Evolutionary conservation across 129 eudicot species (phyloP), one percentile per base, ranked within the genome.

Genomic region (Flaveria trinervia): DNA sequence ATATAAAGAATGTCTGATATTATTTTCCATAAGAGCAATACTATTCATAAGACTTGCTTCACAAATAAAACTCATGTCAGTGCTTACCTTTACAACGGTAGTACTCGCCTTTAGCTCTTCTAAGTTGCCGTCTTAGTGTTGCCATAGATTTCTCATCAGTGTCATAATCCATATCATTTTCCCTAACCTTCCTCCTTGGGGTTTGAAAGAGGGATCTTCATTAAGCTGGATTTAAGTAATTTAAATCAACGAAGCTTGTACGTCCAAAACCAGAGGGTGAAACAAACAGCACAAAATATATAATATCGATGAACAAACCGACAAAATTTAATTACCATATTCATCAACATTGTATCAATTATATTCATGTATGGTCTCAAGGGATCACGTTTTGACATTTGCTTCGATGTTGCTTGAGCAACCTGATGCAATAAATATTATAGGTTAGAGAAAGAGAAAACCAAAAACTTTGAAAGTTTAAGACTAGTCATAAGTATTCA

Each of bases 101-200:
- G 81, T 93, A 93, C 77, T 84, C 84, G 74, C 81, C 97, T 68
- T 85, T 81, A 14, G 98, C 97, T 85, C 56, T 82, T 81, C 76
- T 82, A 16, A 93, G 86, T 44, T 93, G 97, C 22, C 97, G 97
- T 79, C 98, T 87, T 39, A 93, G 85, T 51, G 85, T 62, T 41
- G 98, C 98, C 98, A 93, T 93, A 48, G 91, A 76, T 77, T 90
- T 93, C 28, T 82, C 91, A 79, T 90, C 96, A 36, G 92, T 80
- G 78, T 93, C 98, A 81, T 93, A 90, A 77, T 93, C 98, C 98
- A 93, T 90, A 75, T 93, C 98, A 84, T 87, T 90, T 90, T 93
- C 98, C 98, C 97, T 74, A 93, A 82, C 48, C 85, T 86, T 67
- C 98, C 98, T 26, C 98, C 98, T 93, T 93, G 98, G 16, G 97